These are phyloP conservation scores for Penicillium alfredii DNA, from an alignment of 495 filamentous ascomycete genomes.

Conservation along the genomic window DNA sequence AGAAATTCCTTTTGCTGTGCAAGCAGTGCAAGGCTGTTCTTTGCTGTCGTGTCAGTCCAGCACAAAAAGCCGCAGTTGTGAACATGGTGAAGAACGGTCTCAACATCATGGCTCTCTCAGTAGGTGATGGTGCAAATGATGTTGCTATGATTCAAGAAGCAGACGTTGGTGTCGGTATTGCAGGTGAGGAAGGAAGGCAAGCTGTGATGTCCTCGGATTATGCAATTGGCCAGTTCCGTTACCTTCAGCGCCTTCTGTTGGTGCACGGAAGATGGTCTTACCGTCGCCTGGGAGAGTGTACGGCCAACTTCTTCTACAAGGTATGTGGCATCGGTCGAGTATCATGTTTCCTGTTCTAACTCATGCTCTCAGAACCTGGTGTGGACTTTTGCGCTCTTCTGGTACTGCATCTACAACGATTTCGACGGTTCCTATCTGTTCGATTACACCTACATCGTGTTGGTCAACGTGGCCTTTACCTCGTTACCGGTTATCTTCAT, in stretches of 20 bases:
- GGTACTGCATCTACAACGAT: slow-evolving; percentile 93
- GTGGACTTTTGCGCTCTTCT: slow-evolving; percentile 96
- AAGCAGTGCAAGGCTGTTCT: slow-evolving; percentile 97
- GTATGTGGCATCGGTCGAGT: slow-evolving; percentile 26
- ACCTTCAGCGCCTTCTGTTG: slow-evolving; percentile 81
- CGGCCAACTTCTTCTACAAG: slow-evolving; percentile 99
- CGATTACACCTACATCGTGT: slow-evolving; percentile 94
- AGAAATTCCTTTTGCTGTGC: slow-evolving; percentile 91
- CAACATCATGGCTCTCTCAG: slow-evolving; percentile 93
- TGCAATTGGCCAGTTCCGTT: slow-evolving; percentile 96
- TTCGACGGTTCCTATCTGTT: slow-evolving; percentile 95
- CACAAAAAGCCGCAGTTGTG: slow-evolving; percentile 97
- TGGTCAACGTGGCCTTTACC: slow-evolving; percentile 96
- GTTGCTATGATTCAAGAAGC: slow-evolving; percentile 99
- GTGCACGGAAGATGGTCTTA: slow-evolving; percentile 98
- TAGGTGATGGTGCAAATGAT: slow-evolving; percentile 98
- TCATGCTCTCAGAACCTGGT: slow-evolving; percentile 69
- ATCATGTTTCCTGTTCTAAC: slow-evolving; percentile 9
- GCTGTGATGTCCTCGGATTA: slow-evolving; percentile 99
- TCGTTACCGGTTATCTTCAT: slow-evolving; percentile 93
- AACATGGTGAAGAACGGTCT: slow-evolving; percentile 89
- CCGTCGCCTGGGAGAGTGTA: slow-evolving; percentile 83
- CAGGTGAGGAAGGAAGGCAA: slow-evolving; percentile 92
- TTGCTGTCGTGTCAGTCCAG: slow-evolving; percentile 95
- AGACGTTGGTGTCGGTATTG: slow-evolving; percentile 96